Evolutionary conservation across 108 stramenopile genomes (phyloP), one percentile per base, ranked within the genome.

Genomic region (Thalassiosira profunda): DNA sequence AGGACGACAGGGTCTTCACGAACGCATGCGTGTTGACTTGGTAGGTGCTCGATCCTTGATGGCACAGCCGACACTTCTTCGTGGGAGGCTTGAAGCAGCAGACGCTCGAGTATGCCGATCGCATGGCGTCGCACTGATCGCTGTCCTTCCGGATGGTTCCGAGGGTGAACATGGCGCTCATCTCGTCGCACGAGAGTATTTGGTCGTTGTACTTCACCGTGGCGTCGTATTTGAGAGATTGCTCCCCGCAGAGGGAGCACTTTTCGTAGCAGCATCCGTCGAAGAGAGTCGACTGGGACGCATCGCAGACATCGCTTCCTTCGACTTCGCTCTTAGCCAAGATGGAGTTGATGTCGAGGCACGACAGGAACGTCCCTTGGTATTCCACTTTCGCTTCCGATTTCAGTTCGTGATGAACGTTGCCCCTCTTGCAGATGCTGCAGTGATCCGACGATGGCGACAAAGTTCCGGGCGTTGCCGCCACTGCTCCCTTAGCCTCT

Each of bases 251-350:
- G 21, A 77, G 76, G 49, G 76, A 33, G 48, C 76, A 77, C 34
- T 77, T 77, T 59, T 77, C 76, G 38, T 77, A 77, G 37, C 76
- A 77, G 29, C 76, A 77, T 56, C 68, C 61, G 35, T 70, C 56
- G 54, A 77, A 77, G 8, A 77, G 63, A 40, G 58, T 25, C 14
- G 76, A 64, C 45, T 77, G 62, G 17, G 76, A 59, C 20, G 60
- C 76, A 45, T 58, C 63, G 44, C 76, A 77, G 40, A 69, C 65
- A 20, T 77, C 68, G 33, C 76, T 77, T 26, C 56, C 61, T 36
- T 69, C 47, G 8, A 17, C 56, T 53, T 77, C 76, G 52, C 40
- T 69, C 55, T 69, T 69, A 1, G 68, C 60, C 53, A 77, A 41
- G 11, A 77, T 77, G 14, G 68, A 68, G 43, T 77, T 70, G n/a